Percentiles rank a stretch among this genome's conserved stretches.
Conservation (phyloP, 2,329 filamentous ascomycete genomes). For the Berkeleyomyces basicola region DNA sequence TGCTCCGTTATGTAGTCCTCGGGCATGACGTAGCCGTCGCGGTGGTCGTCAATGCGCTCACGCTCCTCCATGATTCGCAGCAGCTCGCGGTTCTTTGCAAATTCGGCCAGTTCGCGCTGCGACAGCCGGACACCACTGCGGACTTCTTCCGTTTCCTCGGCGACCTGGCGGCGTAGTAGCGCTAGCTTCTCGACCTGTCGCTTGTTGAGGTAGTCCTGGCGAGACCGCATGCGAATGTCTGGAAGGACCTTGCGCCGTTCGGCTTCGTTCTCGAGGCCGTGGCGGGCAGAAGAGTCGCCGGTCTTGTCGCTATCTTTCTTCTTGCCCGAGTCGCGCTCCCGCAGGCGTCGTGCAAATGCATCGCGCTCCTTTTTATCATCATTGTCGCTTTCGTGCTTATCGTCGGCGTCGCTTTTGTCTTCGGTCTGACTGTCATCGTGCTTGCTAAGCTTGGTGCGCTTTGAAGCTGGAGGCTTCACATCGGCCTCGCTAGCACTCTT, state of each 20-base stretch:
- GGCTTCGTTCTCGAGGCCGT: slow-evolving; percentile 33
- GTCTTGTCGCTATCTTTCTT: slow-evolving; percentile 34
- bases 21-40: slow-evolving; percentile 82
- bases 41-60: slow-evolving; percentile 73
- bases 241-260: slow-evolving; percentile 56
- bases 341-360: slow-evolving; percentile 61
- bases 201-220: slow-evolving; percentile 89
- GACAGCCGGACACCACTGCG: slow-evolving; percentile 59
- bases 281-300: slow-evolving; percentile 37
- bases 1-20: slow-evolving; percentile 93
- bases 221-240: slow-evolving; percentile 65
- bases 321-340: slow-evolving; percentile 56
- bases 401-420: not conserved
- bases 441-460: slow-evolving; percentile 49
- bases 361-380: slow-evolving; percentile 57
- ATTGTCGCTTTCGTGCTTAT: not conserved
- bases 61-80: slow-evolving; percentile 70
- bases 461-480: slow-evolving; percentile 52
- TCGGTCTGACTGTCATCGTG: slow-evolving; percentile 21
- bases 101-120: slow-evolving; percentile 68
- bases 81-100: slow-evolving; percentile 73
- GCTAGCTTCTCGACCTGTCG: slow-evolving; percentile 73
- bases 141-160: slow-evolving; percentile 71
- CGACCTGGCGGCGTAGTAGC: slow-evolving; percentile 76
- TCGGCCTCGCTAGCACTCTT: slow-evolving; percentile 33